A percentile compares a stretch with the other conserved stretches of the same genome.
These are phyloP conservation scores for Graphiopsis chlorocephala DNA, from an alignment of 2,329 filamentous ascomycete species.

Conservation along the genomic window DNA sequence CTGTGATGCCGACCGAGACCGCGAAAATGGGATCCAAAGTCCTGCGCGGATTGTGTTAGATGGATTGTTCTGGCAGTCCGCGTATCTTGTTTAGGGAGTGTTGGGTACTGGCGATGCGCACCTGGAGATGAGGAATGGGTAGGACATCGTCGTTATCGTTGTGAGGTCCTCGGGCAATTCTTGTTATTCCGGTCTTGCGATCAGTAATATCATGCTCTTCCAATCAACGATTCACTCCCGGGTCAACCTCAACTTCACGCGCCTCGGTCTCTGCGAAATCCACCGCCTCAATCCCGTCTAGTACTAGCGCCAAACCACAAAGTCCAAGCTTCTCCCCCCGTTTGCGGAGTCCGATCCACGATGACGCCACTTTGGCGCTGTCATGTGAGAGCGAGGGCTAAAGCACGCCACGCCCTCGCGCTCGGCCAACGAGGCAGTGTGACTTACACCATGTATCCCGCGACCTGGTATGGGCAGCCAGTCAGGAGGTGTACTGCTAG, in stretches of 20 bases:
- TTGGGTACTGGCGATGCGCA: constrained; percentile 23
- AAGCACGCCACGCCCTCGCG: background rate
- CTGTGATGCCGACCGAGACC: constrained; percentile 45
- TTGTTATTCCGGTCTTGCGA: background rate
- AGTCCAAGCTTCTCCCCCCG: background rate
- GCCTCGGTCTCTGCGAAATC: constrained; percentile 1
- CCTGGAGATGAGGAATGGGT: constrained; percentile 45
- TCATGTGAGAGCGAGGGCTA: constrained; percentile 8
- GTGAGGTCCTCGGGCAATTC: too few relatives aligned
- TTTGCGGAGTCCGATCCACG: constrained; percentile 6
- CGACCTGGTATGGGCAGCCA: background rate
- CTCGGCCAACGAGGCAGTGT: background rate
- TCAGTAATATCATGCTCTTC: background rate
- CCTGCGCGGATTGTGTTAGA: constrained; percentile 29
- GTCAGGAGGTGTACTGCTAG: background rate
- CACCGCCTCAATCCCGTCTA: background rate
- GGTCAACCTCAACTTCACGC: background rate
- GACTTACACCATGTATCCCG: background rate
- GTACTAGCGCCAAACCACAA: background rate
- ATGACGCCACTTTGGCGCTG: background rate
- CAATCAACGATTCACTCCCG: background rate
- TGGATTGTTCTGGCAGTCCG: background rate
- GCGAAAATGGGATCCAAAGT: constrained; percentile 50
- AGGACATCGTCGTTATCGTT: constrained; percentile 20
- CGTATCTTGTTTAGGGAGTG: too few relatives aligned